Evolutionary conservation across 768 basidiomycete species (phyloP), one percentile per base, ranked within the genome.

Genomic region (Tricholomella constricta): DNA sequence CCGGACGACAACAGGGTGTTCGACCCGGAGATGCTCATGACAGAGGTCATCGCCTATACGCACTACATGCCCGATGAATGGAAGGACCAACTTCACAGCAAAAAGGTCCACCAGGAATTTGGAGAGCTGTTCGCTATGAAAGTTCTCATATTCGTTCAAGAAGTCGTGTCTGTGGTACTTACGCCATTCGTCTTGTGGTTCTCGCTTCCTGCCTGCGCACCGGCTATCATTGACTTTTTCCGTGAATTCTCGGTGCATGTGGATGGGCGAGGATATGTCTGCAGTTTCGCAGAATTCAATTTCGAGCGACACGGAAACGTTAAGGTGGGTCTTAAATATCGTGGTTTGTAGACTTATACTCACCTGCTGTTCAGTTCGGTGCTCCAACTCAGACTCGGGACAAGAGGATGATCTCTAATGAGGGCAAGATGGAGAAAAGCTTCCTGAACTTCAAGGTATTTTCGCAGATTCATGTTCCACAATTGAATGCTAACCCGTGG

Each of bases 391-490:
- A 76, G 34, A 81, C 79, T 7, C 74, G 77, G 11, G 89, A 93
- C 58, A 84, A 85, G 60, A 83, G 83, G 54, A 86, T 89, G 78
- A 78, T 89, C 62, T 91, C 90, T 4, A 91, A 90, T 56, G 89
- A 96, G 60, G 92, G 92, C 31, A 99, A 99, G 80, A 98, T 99
- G 95, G 97, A 99, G 78, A 97, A 98, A 75, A 92, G 89, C 68
- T 91, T 97, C 74, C 75, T 96, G 27, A 92, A 90, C 65, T 97
- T 97, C 79, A 96, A 95, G 74, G 86, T 84, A 37, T 38, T 45
- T 32, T 8, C 6, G 26, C 17, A 26, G 25, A 47, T 20, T 44
- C 26, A 15, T 45, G 1, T n/a, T 26, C 14, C 45, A 12, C 48
- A 47, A 20, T 36, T 26, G 31, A 61, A 35, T 32, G 4, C n/a